These are phyloP conservation scores for Zasmidium cellare DNA, from an alignment of 2,329 filamentous ascomycete genomes.

Conservation along the genomic window DNA sequence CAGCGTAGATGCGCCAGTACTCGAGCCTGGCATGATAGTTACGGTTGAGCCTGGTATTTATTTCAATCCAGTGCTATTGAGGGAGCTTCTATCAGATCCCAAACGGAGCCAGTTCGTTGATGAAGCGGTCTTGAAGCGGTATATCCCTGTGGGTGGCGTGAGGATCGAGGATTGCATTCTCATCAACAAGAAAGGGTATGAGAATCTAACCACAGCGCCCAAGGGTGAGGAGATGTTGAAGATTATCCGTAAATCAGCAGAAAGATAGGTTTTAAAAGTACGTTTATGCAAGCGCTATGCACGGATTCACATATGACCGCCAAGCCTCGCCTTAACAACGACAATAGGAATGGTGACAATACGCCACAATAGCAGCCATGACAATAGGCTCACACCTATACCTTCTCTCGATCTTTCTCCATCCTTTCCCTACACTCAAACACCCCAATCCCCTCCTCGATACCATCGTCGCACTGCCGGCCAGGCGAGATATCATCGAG, in stretches of 20 bases:
- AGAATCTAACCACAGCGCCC: slow-evolving; percentile 79
- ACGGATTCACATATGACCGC: neutral
- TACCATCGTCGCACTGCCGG: neutral
- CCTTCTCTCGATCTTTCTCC: neutral
- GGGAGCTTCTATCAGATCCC: slow-evolving; percentile 60
- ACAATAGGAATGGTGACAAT: neutral
- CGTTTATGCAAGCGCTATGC: neutral
- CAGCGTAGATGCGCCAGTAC: slow-evolving; percentile 12
- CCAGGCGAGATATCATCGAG: neutral
- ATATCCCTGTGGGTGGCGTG: slow-evolving; percentile 80
- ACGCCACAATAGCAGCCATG: neutral
- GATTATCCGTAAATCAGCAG: slow-evolving; percentile 19
- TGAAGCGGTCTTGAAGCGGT: slow-evolving; percentile 62
- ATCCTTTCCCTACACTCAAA: neutral
- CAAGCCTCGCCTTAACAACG: neutral
- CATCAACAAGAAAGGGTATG: slow-evolving; percentile 73
- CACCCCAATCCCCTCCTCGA: neutral
- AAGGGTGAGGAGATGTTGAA: slow-evolving; percentile 47
- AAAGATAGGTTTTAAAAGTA: neutral
- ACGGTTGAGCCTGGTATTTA: slow-evolving; percentile 92
- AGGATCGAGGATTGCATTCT: slow-evolving; percentile 87
- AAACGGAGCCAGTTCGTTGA: slow-evolving; percentile 65
- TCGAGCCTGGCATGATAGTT: slow-evolving; percentile 71
- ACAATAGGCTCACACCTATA: neutral
- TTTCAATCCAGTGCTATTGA: slow-evolving; percentile 71